Conservation (phyloP, 305 asterid species). For the Fraxinus sp. region DNA sequence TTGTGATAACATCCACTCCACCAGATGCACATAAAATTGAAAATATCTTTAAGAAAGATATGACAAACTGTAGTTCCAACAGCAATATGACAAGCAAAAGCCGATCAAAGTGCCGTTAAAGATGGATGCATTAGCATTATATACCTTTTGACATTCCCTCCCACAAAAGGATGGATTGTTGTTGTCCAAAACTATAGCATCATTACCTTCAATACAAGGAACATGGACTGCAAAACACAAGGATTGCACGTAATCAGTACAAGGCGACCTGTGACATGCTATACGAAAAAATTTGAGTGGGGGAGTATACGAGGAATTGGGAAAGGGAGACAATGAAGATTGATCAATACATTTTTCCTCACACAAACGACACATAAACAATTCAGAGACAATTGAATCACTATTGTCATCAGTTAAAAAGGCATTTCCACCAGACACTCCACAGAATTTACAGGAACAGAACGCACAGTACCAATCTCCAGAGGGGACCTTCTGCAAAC, state of each 20-base stretch:
- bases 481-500: conserved; percentile 59
- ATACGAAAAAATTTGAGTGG: neutral
- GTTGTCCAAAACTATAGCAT: conserved; percentile 40
- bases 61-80: neutral
- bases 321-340: conserved; percentile 12
- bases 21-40: neutral
- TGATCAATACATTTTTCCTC: conserved; percentile 74
- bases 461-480: conserved; percentile 89
- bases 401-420: conserved; percentile 36
- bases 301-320: conserved; percentile 12
- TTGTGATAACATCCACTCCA: neutral
- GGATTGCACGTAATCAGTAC: conserved; percentile 19
- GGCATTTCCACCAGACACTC: conserved; percentile 45
- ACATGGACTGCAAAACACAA: conserved; percentile 61
- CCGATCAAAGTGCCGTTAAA: neutral
- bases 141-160: conserved; percentile 70
- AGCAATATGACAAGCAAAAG: conserved; percentile 6
- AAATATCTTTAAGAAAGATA: neutral
- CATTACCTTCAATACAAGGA: conserved; percentile 45
- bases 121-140: conserved; percentile 4
- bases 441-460: conserved; percentile 96
- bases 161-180: conserved; percentile 64
- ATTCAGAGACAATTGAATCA: conserved; percentile 35
- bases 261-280: neutral
- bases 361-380: conserved; percentile 61